Percentiles rank a stretch among this genome's conserved stretches.
phyloP scores from a whole-genome alignment of 768 basidiomycete genomes.

The Boletus sp. region DNA sequence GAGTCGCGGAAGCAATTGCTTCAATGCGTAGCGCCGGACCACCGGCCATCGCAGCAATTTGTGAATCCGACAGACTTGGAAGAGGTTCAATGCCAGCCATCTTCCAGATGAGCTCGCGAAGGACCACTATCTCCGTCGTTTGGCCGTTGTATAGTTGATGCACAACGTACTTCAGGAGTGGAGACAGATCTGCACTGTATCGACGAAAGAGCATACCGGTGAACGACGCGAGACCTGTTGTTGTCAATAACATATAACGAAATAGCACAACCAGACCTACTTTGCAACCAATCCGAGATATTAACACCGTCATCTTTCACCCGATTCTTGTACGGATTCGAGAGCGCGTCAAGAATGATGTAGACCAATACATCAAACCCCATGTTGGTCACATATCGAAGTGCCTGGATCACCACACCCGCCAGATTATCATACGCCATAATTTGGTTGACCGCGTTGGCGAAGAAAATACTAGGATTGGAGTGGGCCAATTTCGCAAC shows the following conservation, averaged over 20 bases:
- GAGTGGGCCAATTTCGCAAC: conserved; percentile 93
- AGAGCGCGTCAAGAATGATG: conserved; percentile 81
- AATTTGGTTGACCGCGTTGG: conserved; percentile 87
- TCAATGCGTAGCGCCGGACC: conserved; percentile 86
- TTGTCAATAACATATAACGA: conserved; percentile 19
- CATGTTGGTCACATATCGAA: conserved; percentile 87
- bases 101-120: conserved; percentile 91
- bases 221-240: conserved; percentile 84
- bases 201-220: conserved; percentile 89
- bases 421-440: conserved; percentile 96
- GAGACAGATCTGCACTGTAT: conserved; percentile 79
- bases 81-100: conserved; percentile 95
- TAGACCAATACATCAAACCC: conserved; percentile 93
- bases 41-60: conserved; percentile 88
- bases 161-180: conserved; percentile 85
- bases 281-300: conserved; percentile 87
- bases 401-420: conserved; percentile 82
- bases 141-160: conserved; percentile 85
- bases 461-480: conserved; percentile 90
- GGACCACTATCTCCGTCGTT: conserved; percentile 83
- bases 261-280: conserved; percentile 47
- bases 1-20: conserved; percentile 75
- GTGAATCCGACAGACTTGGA: conserved; percentile 83
- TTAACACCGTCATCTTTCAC: conserved; percentile 93
- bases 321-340: conserved; percentile 76